Conservation (phyloP, 2,329 filamentous ascomycete species). For the Trichophyton simii region DNA sequence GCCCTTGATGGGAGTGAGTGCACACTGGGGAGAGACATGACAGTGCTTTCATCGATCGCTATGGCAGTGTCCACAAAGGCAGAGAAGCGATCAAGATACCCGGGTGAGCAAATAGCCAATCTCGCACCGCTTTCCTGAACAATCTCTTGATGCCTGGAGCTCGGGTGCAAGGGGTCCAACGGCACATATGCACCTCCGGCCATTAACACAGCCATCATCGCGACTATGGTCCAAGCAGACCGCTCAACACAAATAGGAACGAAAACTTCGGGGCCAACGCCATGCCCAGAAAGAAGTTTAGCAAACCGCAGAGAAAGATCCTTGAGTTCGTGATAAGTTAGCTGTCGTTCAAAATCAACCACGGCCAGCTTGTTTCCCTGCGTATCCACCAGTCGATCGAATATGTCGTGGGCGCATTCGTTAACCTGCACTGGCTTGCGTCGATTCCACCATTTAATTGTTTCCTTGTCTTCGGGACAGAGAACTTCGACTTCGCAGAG, state of each 20-base stretch:
- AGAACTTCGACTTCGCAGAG: conserved; percentile 22
- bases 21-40: conserved; percentile 36
- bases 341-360: conserved; percentile 14
- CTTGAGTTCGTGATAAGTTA: conserved; percentile 13
- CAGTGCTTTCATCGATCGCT: conserved; percentile 42
- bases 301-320: conserved; percentile 14
- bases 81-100: conserved; percentile 13
- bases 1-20: conserved; percentile 17
- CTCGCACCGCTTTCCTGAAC: conserved; percentile 8
- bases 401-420: conserved; percentile 16
- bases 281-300: conserved; percentile 5
- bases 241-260: conserved; percentile 15
- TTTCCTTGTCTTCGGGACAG: conserved; percentile 23
- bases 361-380: conserved; percentile 15
- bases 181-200: conserved; percentile 66
- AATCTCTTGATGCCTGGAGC: conserved; percentile 11
- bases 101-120: conserved; percentile 10
- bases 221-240: conserved; percentile 66
- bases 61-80: conserved; percentile 25
- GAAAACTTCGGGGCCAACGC: conserved; percentile 11
- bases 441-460: conserved; percentile 24
- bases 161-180: conserved; percentile 47
- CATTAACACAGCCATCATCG: conserved; percentile 60
- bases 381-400: conserved; percentile 10
- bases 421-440: conserved; percentile 6